phyloP scores from a whole-genome alignment of 2,329 filamentous ascomycete genomes.

The Colletotrichum lentis region DNA sequence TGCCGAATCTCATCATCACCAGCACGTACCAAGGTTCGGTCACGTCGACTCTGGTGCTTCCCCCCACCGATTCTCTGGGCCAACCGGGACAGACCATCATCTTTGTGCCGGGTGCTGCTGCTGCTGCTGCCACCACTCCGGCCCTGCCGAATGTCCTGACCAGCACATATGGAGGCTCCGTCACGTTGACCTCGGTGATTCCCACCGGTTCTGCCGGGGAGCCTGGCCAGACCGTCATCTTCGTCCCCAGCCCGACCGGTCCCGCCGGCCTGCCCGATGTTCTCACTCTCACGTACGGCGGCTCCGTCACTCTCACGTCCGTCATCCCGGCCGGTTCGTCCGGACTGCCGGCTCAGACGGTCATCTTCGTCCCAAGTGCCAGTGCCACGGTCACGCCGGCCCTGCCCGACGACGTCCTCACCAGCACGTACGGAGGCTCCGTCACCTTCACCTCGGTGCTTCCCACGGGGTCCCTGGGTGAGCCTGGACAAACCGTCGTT shows the following conservation, averaged over 20 bases:
- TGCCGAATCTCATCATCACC: slow-evolving; percentile 13
- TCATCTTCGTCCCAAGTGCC: slow-evolving; percentile 8
- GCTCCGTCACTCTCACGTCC: slow-evolving; percentile 7
- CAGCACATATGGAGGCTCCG: slow-evolving; percentile 12
- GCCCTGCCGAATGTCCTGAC: neutral
- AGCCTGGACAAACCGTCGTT: slow-evolving; percentile 5
- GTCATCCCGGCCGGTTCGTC: neutral
- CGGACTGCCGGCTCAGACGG: neutral
- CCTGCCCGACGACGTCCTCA: neutral
- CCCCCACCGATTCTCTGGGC: neutral
- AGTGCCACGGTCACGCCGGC: neutral
- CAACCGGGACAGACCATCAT: slow-evolving; percentile 11
- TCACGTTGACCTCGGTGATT: neutral
- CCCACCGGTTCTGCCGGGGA: neutral
- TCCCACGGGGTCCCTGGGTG: neutral
- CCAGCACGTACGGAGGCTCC: slow-evolving; percentile 11
- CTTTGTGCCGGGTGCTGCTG: slow-evolving; percentile 7
- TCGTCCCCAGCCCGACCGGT: slow-evolving; percentile 6
- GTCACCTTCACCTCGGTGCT: slow-evolving; percentile 1
- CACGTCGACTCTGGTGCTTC: slow-evolving; percentile 1
- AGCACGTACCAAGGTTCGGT: slow-evolving; percentile 22
- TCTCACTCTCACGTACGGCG: slow-evolving; percentile 19
- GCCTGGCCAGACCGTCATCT: neutral
- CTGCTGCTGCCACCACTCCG: neutral
- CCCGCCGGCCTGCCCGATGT: neutral